Percentiles rank a stretch among this genome's conserved stretches.
Conservation (phyloP, 257 asterid species). For the Petunia secreta region DNA sequence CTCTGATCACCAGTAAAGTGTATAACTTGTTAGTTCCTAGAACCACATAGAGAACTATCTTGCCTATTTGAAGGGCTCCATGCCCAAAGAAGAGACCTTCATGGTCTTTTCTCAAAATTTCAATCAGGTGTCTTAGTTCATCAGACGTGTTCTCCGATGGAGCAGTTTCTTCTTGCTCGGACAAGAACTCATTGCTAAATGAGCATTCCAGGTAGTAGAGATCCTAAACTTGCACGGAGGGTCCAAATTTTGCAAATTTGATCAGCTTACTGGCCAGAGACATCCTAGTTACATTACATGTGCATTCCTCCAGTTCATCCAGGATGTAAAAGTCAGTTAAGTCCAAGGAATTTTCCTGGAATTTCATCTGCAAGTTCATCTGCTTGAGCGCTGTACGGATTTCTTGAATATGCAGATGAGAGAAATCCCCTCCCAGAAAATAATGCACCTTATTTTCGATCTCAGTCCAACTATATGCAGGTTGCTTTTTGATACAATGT, state of each 20-base stretch:
- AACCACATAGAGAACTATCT: not conserved
- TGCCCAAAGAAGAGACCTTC: too few species aligned
- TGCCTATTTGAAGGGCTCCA: not conserved
- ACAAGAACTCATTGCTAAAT: not conserved
- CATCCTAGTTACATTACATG: not conserved
- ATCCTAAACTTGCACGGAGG: not conserved
- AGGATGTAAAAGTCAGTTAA: not conserved
- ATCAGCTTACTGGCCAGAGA: not conserved
- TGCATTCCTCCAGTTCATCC: constrained; percentile 8
- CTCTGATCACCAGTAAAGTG: not conserved
- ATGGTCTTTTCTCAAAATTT: too few species aligned
- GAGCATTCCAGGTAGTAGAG: not conserved
- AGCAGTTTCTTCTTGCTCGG: not conserved
- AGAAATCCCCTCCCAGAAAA: constrained; percentile 31
- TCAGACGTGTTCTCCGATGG: not conserved
- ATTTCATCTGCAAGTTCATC: constrained; percentile 33
- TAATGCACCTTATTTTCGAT: constrained; percentile 24
- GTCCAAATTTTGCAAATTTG: not conserved
- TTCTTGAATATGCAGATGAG: constrained; percentile 28
- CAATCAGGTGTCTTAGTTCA: too few species aligned
- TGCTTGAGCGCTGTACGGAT: constrained; percentile 26
- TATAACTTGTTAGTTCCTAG: not conserved
- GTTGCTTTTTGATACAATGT: constrained; percentile 30
- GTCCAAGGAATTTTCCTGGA: not conserved
- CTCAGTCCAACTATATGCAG: constrained; percentile 37